phyloP scores from a whole-genome alignment of 352 stramenopile species.

The Phytophthora citrophthora region DNA sequence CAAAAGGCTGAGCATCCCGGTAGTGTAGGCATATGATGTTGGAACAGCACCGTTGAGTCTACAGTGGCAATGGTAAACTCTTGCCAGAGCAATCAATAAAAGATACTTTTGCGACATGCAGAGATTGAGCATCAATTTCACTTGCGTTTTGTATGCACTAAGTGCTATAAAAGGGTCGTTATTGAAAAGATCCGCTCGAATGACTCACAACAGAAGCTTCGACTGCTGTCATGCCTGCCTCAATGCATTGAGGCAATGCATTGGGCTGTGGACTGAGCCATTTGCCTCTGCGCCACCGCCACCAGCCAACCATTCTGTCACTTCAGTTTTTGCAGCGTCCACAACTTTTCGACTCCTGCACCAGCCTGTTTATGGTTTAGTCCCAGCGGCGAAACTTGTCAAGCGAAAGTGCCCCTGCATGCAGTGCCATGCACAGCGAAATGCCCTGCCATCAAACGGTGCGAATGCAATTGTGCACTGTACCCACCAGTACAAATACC shows the following conservation, averaged over 20 bases:
- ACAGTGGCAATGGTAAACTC: not conserved
- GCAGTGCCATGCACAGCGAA: no score
- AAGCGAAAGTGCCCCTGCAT: no score
- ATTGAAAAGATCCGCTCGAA: no score
- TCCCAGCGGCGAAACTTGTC: slow-evolving; percentile 2
- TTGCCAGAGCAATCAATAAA: not conserved
- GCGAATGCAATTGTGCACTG: no score
- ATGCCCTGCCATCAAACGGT: no score
- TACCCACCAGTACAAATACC: no score
- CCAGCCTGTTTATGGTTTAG: slow-evolving; percentile 3
- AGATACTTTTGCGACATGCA: slow-evolving; percentile 6
- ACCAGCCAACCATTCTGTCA: not conserved
- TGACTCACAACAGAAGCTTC: no score
- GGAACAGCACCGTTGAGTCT: not conserved
- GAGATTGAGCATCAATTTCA: not conserved
- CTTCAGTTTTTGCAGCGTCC: not conserved
- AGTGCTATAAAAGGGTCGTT: not conserved
- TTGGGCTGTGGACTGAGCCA: not conserved
- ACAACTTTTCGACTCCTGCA: not conserved
- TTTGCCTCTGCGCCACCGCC: not conserved
- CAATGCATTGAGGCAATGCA: not conserved
- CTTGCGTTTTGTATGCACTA: not conserved
- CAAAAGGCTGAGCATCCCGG: not conserved
- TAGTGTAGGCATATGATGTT: no score
- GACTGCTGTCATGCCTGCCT: no score